These are phyloP conservation scores for Scedosporium minutisporum DNA, from an alignment of 2,329 filamentous ascomycete genomes.

Conservation along the genomic window DNA sequence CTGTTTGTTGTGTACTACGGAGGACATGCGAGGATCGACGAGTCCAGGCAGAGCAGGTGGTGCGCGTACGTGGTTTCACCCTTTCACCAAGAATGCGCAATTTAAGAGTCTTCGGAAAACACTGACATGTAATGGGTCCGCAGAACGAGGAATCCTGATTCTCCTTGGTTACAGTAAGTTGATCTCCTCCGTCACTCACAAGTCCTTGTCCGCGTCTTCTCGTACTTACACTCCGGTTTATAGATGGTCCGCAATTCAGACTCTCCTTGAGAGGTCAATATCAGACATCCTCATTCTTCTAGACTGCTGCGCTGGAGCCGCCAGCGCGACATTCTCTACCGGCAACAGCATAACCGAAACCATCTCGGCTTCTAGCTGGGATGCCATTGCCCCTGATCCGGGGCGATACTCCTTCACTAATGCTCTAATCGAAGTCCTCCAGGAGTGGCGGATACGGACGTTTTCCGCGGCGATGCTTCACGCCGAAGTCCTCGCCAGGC, in stretches of 20 bases:
- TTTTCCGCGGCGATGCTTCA: conserved; percentile 54
- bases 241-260: conserved; percentile 52
- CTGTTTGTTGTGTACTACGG: conserved; percentile 51
- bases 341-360: conserved; percentile 52
- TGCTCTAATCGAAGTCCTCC: conserved; percentile 47
- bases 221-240: conserved; percentile 4
- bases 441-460: conserved; percentile 43
- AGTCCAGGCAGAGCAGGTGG: conserved; percentile 51
- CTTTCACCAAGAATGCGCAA: background rate
- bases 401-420: conserved; percentile 51
- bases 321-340: conserved; percentile 48
- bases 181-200: background rate
- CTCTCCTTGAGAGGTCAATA: conserved; percentile 44
- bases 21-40: conserved; percentile 49
- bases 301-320: conserved; percentile 51
- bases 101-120: background rate
- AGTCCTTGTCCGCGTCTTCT: background rate
- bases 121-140: background rate
- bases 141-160: conserved; percentile 40
- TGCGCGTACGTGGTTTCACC: conserved; percentile 36
- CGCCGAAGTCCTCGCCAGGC: conserved; percentile 47
- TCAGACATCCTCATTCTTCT: conserved; percentile 49
- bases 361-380: conserved; percentile 53
- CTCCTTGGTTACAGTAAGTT: conserved; percentile 45
- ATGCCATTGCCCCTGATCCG: conserved; percentile 49